Evolutionary conservation across 2,329 filamentous ascomycete genomes (phyloP), one percentile per base, ranked within the genome.

Genomic region (Monosporascus cannonballus): DNA sequence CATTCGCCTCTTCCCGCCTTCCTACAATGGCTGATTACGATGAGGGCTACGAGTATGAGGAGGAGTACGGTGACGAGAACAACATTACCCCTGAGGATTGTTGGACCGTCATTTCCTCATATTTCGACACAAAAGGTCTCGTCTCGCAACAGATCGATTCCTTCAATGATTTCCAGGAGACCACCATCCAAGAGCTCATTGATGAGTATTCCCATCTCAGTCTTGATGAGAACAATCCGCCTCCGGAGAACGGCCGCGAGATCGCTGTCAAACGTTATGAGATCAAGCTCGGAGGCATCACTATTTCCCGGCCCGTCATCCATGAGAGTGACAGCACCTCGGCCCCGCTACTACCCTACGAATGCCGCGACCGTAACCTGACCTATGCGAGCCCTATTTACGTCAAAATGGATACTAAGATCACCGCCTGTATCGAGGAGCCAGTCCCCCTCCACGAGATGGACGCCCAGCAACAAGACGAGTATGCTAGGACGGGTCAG

Each of bases 71-170:
- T 54, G 84, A 87, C 56, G 85, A 83, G 37, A 82, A 85, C 56
- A 77, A 77, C 62, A 96, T 97, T 74, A 96, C 92, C 25, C 90
- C 92, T 56, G 94, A 97, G 76, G 95, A 99, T 74, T 96, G 91
- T 77, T 99, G 95, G 94, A 89, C 88, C 59, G 93, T 97, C 66
- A 97, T 99, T 69, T 91, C 89, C 52, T 89, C 94, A 9, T 97
- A 96, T 77, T 99, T 99, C 75, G 90, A 96, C 63, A 83, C 85
- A 57, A 99, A 97, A 74, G 93, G 94, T 65, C 81, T 99, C 34
- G 94, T 96, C 22, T 96, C 94, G 17, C 93, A 99, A 73, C 94
- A 99, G 76, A 86, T 97, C 57, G 93, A 97, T 70, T 99, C 95
- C 0, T 99, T 96, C 73, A 91, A 99, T 73, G 92, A 97, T 69